These are phyloP conservation scores for Setomelanomma holmii DNA, from an alignment of 2,329 filamentous ascomycete genomes.

Conservation along the genomic window DNA sequence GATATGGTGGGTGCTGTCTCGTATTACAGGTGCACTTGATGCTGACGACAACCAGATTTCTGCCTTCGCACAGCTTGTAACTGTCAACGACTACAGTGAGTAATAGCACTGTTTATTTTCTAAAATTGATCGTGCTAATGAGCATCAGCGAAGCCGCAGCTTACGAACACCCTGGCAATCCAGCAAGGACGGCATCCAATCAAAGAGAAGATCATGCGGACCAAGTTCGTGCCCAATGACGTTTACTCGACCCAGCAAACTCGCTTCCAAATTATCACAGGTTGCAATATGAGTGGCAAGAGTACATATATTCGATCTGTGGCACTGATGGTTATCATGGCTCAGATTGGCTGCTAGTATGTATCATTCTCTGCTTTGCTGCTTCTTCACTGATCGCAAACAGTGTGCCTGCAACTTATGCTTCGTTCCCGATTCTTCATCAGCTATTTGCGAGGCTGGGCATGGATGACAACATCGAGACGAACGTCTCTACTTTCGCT, in stretches of 20 bases:
- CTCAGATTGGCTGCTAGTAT: slow-evolving; percentile 83
- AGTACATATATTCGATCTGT: slow-evolving; percentile 91
- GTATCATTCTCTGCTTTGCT: not conserved
- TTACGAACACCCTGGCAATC: slow-evolving; percentile 73
- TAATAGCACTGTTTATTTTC: not conserved
- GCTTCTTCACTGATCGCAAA: slow-evolving; percentile 7
- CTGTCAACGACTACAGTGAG: slow-evolving; percentile 65
- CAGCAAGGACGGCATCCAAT: slow-evolving; percentile 80
- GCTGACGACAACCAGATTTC: slow-evolving; percentile 28
- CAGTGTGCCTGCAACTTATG: slow-evolving; percentile 80
- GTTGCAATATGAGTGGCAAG: slow-evolving; percentile 97
- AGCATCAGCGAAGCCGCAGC: slow-evolving; percentile 67
- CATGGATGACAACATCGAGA: slow-evolving; percentile 85
- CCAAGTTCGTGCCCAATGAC: slow-evolving; percentile 84
- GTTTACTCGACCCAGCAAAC: slow-evolving; percentile 82
- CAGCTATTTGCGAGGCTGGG: slow-evolving; percentile 89
- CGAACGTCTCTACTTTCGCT: slow-evolving; percentile 91
- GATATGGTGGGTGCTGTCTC: slow-evolving; percentile 70
- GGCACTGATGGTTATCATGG: slow-evolving; percentile 88
- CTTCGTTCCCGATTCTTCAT: slow-evolving; percentile 78
- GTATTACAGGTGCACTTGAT: too few species aligned
- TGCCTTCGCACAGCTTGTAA: slow-evolving; percentile 66
- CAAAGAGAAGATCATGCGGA: slow-evolving; percentile 72
- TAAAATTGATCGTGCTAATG: slow-evolving; percentile 9
- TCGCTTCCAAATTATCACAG: slow-evolving; percentile 91